Percentiles rank a stretch among this genome's conserved stretches.
Conservation (phyloP, 2,329 filamentous ascomycete species). For the Whalleya microplaca region DNA sequence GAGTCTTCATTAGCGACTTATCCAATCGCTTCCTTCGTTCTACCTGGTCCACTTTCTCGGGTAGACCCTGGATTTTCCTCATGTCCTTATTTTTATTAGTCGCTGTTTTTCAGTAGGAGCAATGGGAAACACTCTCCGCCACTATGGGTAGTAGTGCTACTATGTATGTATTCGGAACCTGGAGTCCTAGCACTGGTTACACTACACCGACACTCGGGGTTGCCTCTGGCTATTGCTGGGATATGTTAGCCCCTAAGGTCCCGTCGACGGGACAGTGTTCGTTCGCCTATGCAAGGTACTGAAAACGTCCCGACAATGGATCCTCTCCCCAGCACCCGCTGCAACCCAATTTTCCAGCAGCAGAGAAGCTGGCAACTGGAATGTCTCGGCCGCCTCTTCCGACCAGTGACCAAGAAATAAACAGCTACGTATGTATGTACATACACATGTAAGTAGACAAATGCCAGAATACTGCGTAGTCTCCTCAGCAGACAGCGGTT, state of each 20-base stretch:
- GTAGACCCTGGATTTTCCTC: too few relatives aligned
- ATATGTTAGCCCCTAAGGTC: not conserved
- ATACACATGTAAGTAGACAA: not conserved
- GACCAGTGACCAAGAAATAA: not conserved
- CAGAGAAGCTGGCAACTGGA: not conserved
- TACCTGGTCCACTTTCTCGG: too few relatives aligned
- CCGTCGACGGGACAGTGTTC: not conserved
- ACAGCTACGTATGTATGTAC: not conserved
- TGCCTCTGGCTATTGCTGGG: not conserved
- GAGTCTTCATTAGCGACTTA: too few relatives aligned
- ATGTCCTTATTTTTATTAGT: too few relatives aligned
- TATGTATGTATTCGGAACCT: too few relatives aligned
- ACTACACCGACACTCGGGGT: not conserved
- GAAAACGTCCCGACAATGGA: too few relatives aligned
- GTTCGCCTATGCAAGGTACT: not conserved
- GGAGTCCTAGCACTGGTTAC: not conserved
- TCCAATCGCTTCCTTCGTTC: too few relatives aligned
- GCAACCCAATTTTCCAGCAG: conserved; percentile 9
- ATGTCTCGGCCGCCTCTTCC: not conserved
- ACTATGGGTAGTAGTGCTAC: too few relatives aligned
- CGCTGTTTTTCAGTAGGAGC: too few relatives aligned
- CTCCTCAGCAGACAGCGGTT: too few relatives aligned
- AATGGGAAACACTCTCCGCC: too few relatives aligned
- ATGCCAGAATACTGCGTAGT: too few relatives aligned
- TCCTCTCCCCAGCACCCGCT: conserved; percentile 9